phyloP scores from a whole-genome alignment of 1,284 basidiomycete species.

The Austropuccinia psidii region DNA sequence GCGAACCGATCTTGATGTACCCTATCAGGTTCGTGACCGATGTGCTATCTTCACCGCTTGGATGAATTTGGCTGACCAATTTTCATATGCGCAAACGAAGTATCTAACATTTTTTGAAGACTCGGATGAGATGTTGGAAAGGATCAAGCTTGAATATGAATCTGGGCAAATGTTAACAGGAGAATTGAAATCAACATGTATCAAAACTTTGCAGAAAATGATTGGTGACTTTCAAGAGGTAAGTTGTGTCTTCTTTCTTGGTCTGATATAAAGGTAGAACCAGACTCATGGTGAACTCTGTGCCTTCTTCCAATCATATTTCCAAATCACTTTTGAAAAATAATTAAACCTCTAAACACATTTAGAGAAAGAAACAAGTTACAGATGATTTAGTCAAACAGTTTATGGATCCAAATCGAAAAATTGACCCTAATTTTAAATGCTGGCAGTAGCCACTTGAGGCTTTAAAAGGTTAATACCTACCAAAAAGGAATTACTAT shows the following conservation, averaged over 20 bases:
- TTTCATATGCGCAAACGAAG: neutral
- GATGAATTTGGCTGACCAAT: neutral
- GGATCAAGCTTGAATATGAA: constrained; percentile 68
- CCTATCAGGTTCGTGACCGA: constrained; percentile 61
- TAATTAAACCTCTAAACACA: neutral
- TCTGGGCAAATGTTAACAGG: constrained; percentile 80
- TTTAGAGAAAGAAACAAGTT: constrained; percentile 67
- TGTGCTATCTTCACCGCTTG: neutral
- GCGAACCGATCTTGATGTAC: constrained; percentile 89
- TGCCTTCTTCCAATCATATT: neutral
- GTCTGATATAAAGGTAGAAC: too few species aligned
- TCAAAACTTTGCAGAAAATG: constrained; percentile 72
- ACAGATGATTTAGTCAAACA: constrained; percentile 66
- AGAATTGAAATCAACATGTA: constrained; percentile 85
- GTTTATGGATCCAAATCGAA: constrained; percentile 77
- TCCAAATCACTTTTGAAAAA: constrained; percentile 1
- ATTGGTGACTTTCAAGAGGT: constrained; percentile 83
- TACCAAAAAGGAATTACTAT: too few species aligned
- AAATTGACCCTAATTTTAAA: constrained; percentile 74
- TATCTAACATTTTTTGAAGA: constrained; percentile 34
- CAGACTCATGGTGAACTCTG: too few species aligned
- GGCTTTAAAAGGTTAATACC: too few species aligned
- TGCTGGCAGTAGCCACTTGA: too few species aligned
- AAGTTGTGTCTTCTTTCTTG: constrained; percentile 18
- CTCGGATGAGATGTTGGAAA: constrained; percentile 11